Percentiles rank a stretch among this genome's conserved stretches.
phyloP scores from a whole-genome alignment of 805 yeast genomes.

The Teunomyces barrocoloradensis region DNA sequence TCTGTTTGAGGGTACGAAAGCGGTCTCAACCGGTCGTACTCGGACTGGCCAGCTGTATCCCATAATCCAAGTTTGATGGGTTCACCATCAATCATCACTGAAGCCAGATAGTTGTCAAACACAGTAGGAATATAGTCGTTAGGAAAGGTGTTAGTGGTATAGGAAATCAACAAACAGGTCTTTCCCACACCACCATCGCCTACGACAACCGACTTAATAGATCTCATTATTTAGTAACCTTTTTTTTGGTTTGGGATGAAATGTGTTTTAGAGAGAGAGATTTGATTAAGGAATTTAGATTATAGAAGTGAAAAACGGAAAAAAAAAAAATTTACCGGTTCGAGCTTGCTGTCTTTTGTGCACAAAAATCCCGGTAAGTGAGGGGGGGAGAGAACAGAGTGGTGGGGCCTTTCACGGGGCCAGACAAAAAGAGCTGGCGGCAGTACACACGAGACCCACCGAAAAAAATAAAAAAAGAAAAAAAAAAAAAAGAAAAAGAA shows the following conservation, averaged over 20 bases:
- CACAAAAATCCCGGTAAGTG: background rate
- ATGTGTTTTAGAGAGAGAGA: background rate
- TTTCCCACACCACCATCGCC: slow-evolving; percentile 98
- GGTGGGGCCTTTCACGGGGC: no score
- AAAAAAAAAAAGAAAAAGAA: no score
- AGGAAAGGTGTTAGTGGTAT: slow-evolving; percentile 90
- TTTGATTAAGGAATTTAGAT: background rate
- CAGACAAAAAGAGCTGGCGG: background rate
- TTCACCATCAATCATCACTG: slow-evolving; percentile 77
- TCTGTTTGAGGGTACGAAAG: slow-evolving; percentile 91
- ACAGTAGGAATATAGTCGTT: slow-evolving; percentile 94
- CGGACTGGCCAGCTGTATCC: slow-evolving; percentile 97
- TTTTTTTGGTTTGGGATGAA: background rate
- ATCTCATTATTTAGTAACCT: slow-evolving; percentile 58
- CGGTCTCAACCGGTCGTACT: slow-evolving; percentile 86
- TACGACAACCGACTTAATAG: slow-evolving; percentile 88
- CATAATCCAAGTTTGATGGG: slow-evolving; percentile 83
- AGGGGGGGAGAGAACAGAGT: background rate
- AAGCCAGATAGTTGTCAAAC: slow-evolving; percentile 87
- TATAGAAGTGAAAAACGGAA: background rate
- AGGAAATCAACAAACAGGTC: slow-evolving; percentile 81
- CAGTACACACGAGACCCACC: background rate
- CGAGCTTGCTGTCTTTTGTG: background rate
- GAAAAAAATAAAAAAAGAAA: background rate
- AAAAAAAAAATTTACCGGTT: background rate